A percentile compares a stretch with the other conserved stretches of the same genome.
Conservation (phyloP, 345 rosid species). For the Heritiera fomes region DNA sequence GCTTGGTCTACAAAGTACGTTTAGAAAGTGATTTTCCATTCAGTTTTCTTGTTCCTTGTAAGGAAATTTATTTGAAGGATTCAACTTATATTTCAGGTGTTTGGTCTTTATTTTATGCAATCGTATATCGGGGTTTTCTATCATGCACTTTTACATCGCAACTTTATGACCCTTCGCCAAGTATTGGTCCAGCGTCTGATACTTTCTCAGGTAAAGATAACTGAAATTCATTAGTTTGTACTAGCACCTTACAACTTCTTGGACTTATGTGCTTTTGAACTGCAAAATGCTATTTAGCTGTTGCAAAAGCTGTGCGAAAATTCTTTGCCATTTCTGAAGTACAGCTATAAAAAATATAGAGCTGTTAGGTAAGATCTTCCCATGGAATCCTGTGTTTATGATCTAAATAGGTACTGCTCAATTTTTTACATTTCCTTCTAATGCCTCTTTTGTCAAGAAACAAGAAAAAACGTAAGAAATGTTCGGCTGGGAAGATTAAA, state of each 20-base stretch:
- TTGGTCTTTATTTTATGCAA: conserved; percentile 96
- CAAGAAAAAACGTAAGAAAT: conserved; percentile 57
- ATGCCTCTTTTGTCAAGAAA: conserved; percentile 42
- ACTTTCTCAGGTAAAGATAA: conserved; percentile 52
- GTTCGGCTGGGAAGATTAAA: conserved; percentile 55
- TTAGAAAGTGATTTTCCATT: conserved; percentile 21
- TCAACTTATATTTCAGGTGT: conserved; percentile 61
- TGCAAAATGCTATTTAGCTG: conserved; percentile 47
- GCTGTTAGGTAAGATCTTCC: conserved; percentile 55
- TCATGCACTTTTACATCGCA: conserved; percentile 86
- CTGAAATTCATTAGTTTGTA: conserved; percentile 12
- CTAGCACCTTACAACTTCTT: not conserved
- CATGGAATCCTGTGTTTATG: not conserved
- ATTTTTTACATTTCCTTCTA: conserved; percentile 8
- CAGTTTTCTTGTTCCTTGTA: conserved; percentile 7
- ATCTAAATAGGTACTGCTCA: not conserved
- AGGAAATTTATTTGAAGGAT: conserved; percentile 20
- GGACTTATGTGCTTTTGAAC: conserved; percentile 14
- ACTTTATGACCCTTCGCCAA: conserved; percentile 81
- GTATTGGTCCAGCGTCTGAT: conserved; percentile 77
- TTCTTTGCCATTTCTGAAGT: conserved; percentile 75
- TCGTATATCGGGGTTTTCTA: conserved; percentile 92
- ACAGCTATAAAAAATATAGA: conserved; percentile 71
- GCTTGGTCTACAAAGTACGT: conserved; percentile 85
- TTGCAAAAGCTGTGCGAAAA: conserved; percentile 76